A percentile compares a stretch with the other conserved stretches of the same genome.
Conservation (phyloP, 1,284 basidiomycete genomes). For the Exsudoporus floridanus region DNA sequence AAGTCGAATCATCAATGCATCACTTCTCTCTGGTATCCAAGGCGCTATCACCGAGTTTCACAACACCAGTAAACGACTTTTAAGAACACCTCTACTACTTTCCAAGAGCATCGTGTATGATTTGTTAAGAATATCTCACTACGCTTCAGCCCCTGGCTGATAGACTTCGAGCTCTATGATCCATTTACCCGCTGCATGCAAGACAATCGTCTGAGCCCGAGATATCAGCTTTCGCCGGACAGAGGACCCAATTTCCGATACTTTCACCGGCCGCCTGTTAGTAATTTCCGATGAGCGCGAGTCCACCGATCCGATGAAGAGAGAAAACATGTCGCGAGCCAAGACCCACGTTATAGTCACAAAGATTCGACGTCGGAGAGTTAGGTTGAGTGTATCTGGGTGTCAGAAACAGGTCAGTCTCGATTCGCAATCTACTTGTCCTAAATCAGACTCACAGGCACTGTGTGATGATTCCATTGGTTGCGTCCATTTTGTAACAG, state of each 20-base stretch:
- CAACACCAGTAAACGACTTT: too few species aligned
- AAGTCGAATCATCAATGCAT: neutral
- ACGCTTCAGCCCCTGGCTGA: neutral
- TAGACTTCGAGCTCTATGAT: neutral
- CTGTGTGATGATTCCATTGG: neutral
- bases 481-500: neutral
- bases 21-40: neutral
- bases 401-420: neutral
- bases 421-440: neutral
- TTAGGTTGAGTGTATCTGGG: neutral
- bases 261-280: neutral
- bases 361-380: neutral
- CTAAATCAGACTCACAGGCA: neutral
- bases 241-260: neutral
- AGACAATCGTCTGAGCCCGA: neutral
- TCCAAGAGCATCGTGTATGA: too few species aligned
- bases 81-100: too few species aligned
- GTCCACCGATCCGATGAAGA: neutral
- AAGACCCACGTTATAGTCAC: constrained; percentile 4
- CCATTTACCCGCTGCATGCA: neutral
- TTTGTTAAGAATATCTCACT: neutral
- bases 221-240: neutral
- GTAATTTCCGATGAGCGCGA: neutral
- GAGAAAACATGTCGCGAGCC: neutral
- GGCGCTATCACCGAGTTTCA: too few species aligned